Conservation (phyloP, 257 asterid species). For the Solanum ahanhuiri region DNA sequence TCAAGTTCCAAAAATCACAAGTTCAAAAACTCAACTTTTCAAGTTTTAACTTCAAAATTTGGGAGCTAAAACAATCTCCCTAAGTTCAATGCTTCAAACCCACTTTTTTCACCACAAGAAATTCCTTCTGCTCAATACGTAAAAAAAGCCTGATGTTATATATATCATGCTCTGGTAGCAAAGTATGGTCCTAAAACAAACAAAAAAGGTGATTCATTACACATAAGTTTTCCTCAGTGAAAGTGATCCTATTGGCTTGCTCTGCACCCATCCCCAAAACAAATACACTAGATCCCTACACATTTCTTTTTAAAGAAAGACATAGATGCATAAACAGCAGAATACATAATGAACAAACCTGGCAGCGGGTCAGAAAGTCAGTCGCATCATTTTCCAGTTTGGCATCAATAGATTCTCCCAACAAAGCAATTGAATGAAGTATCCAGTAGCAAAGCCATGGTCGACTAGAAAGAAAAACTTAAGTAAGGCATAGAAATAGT, state of each 20-base stretch:
- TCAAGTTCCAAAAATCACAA: neutral
- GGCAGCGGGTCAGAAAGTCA: conserved; percentile 74
- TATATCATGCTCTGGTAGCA: neutral
- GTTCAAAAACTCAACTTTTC: neutral
- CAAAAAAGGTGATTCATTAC: neutral
- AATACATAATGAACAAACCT: conserved; percentile 30
- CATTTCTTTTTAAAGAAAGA: neutral
- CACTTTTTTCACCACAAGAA: neutral
- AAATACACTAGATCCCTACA: neutral
- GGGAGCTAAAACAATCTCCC: neutral
- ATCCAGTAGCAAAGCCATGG: conserved; percentile 99
- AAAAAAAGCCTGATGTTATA: neutral
- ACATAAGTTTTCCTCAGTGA: neutral
- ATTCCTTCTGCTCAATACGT: neutral
- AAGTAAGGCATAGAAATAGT: neutral
- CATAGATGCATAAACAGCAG: neutral
- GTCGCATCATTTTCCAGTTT: conserved; percentile 40
- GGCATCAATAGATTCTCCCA: conserved; percentile 63
- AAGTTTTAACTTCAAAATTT: neutral
- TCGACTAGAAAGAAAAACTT: conserved; percentile 47
- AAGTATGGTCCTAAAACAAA: neutral
- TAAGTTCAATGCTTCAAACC: neutral
- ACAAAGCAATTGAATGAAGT: conserved; percentile 70
- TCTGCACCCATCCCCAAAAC: neutral
- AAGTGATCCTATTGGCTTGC: neutral